Evolutionary conservation across 495 filamentous ascomycete genomes (phyloP), one percentile per base, ranked within the genome.

Genomic region (Lophiotrema nucula): DNA sequence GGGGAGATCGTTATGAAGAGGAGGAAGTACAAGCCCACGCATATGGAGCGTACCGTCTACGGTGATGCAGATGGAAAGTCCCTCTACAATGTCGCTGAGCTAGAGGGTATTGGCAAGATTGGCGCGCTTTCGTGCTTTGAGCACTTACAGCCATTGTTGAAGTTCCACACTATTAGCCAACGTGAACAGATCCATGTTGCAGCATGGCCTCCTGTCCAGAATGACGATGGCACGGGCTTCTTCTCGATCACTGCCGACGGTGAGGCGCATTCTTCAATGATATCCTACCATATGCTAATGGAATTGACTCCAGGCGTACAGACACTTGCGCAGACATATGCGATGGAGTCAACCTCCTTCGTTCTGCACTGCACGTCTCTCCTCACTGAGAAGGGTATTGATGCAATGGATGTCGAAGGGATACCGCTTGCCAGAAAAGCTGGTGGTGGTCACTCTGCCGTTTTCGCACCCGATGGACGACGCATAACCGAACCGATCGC

Each of bases 11-110:
- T 71, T 4, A 68, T 74, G 26, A 64, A 68, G 15, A 74, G 82
- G 0, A 68, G 78, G 10, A 85, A 85, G 71, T 70, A 84, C 42
- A 85, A 87, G 66, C 72, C 81, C 0, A 85, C 82, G 22, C 82
- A 85, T 54, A 78, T 84, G 74, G 83, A 87, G 65, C 76, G 82
- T 4, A 82, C 81, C 0, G 69, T 85, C 27, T 85, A 80, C 46
- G 82, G 83, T 0, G 82, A 87, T 60, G 74, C 72, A 0, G 71
- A 67, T 0, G 79, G 75, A 0, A 70, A 75, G 21, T 72, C 68
- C 49, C 47, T 80, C 8, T 27, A 41, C 0, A 72, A 67, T 44
- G 82, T 84, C 1, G 75, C 62, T 0, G 72, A 80, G 22, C 64
- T 74, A 2, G 62, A 75, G 5, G 60, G 76, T 10, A 41, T 58